Evolutionary conservation across 2,329 filamentous ascomycete species (phyloP), one percentile per base, ranked within the genome.

Genomic region (Diaporthe citriasiana): DNA sequence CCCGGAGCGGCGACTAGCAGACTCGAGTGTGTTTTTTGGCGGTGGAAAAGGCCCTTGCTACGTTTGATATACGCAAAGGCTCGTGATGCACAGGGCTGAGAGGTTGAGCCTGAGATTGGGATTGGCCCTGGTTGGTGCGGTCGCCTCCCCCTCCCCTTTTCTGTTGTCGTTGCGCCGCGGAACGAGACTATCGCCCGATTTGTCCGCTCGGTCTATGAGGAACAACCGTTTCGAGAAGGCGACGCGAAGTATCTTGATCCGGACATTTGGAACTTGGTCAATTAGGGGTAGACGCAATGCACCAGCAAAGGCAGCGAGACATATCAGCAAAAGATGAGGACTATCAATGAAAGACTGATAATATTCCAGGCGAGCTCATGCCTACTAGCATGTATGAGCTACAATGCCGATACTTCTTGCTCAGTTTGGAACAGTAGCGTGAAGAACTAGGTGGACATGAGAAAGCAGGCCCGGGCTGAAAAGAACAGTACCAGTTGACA

Each of bases 1-100:
- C n/a, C 65, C 73, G 1, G 73, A 71, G 4, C 60, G 55, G 40
- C 40, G 38, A 13, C 50, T 75, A 6, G 73, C 70, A 1, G 71
- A 75, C 0, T 33, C 59, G 15, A 47, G 17, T 0, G 5, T 75
- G 0, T 75, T 73, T 73, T 19, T 35, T 74, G 5, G 35, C 51
- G 3, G 22, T 60, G 4, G 55, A 65, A 9, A 53, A 70, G n/a
- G 35, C 30, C 1, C 50, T 73, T 6, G 55, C 72, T 1, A 33
- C 35, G 9, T 63, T 73, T 40, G 40, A 72, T 22, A 25, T 68
- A 13, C 6, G 19, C 19, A 72, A 57, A 57, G 50, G 38, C 19
- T 4, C 27, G 6, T 12, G 59, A 72, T n/a, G 15, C 10, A 1
- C 13, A 57, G 5, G 59, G 50, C 0, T 3, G 27, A 5, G 59